These are phyloP conservation scores for Backusella psychrophila DNA, from an alignment of 192 early-diverging fungal species.

Conservation along the genomic window DNA sequence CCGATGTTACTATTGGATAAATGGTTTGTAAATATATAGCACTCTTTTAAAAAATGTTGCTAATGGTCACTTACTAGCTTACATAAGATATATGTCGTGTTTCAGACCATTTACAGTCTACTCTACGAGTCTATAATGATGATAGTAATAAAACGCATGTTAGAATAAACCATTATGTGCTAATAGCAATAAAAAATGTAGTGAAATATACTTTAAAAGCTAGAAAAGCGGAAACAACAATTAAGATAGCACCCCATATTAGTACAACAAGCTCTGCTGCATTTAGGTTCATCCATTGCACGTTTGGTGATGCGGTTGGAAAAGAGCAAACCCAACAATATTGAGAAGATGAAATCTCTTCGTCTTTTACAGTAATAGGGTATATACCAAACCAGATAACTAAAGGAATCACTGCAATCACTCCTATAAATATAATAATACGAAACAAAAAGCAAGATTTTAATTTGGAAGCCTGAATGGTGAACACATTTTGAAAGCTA, in stretches of 20 bases:
- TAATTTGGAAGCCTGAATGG: conserved; percentile 28
- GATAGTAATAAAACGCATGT: background rate
- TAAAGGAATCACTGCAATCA: conserved; percentile 6
- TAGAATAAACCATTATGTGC: background rate
- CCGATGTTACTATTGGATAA: conserved; percentile 11
- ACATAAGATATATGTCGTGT: conserved; percentile 46
- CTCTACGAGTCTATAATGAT: conserved; percentile 34
- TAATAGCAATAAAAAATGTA: conserved; percentile 6
- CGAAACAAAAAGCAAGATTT: conserved; percentile 21
- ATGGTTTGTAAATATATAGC: background rate
- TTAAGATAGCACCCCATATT: conserved; percentile 2
- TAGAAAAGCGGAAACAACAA: conserved; percentile 30
- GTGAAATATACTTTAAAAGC: conserved; percentile 33
- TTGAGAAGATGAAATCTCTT: background rate
- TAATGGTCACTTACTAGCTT: conserved; percentile 39
- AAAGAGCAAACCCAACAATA: conserved; percentile 18
- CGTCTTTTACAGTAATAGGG: background rate
- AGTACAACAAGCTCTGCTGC: conserved; percentile 24
- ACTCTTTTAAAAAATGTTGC: background rate
- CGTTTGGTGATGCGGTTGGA: conserved; percentile 15
- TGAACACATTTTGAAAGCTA: conserved; percentile 29
- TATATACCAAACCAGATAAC: conserved; percentile 18
- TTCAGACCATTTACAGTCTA: conserved; percentile 45
- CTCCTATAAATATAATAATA: conserved; percentile 7
- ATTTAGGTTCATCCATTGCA: conserved; percentile 21